Conservation (phyloP, 148 eudicot genomes). For the Fagopyrum esculentum region DNA sequence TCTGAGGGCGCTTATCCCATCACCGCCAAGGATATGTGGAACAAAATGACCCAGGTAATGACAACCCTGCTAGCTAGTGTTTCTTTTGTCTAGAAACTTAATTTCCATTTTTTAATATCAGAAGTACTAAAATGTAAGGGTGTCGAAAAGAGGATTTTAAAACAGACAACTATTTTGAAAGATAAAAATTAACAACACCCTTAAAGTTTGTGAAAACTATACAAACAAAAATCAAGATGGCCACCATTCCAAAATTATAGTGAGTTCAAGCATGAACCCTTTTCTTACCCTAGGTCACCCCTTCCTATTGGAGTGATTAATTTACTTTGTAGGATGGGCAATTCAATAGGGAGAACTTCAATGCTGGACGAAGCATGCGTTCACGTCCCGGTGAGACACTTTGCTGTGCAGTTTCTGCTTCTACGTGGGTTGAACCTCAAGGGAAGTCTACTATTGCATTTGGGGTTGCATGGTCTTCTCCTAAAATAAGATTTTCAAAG, state of each 20-base stretch:
- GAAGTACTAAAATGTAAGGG: neutral
- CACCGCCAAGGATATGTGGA: slow-evolving; percentile 94
- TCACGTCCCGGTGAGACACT: slow-evolving; percentile 81
- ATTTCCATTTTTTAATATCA: no score
- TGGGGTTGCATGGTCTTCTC: slow-evolving; percentile 89
- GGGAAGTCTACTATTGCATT: slow-evolving; percentile 94
- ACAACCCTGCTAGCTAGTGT: neutral
- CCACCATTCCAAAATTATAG: neutral
- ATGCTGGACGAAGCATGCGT: slow-evolving; percentile 74
- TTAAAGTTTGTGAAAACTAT: neutral
- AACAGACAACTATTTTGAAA: neutral
- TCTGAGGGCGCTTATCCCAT: slow-evolving; percentile 67
- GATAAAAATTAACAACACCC: neutral
- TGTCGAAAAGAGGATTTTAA: neutral
- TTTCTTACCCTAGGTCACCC: neutral
- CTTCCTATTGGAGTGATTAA: neutral
- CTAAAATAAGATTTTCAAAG: slow-evolving; percentile 78
- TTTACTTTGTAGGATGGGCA: slow-evolving; percentile 67
- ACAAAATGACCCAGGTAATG: slow-evolving; percentile 70
- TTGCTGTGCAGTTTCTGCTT: slow-evolving; percentile 95
- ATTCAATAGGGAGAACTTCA: slow-evolving; percentile 75
- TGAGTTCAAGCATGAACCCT: neutral
- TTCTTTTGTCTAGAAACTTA: neutral
- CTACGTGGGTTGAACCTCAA: slow-evolving; percentile 97
- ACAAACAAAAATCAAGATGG: neutral